Conservation (phyloP, 2,329 filamentous ascomycete species). For the Chalaropsis thielavioides region DNA sequence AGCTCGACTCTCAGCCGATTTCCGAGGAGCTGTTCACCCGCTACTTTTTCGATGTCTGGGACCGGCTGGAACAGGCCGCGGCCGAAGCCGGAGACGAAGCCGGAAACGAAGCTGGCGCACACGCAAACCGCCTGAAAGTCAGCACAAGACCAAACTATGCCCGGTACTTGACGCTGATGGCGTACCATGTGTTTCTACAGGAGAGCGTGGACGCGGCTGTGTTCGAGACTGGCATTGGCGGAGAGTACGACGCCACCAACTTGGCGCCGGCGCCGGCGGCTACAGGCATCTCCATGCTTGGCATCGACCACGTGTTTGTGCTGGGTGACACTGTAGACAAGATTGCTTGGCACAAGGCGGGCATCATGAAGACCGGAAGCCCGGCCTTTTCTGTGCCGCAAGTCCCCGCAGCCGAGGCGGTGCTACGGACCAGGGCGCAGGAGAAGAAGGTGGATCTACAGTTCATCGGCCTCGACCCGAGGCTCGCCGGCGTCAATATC, state of each 20-base stretch:
- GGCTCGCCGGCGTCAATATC: constrained; percentile 34
- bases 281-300: constrained; percentile 49
- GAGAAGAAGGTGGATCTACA: constrained; percentile 37
- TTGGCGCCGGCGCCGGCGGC: constrained; percentile 43
- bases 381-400: constrained; percentile 46
- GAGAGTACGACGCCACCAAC: constrained; percentile 56
- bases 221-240: constrained; percentile 53
- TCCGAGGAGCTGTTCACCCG: constrained; percentile 43
- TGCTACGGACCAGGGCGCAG: constrained; percentile 35
- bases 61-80: constrained; percentile 32
- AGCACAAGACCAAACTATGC: constrained; percentile 40
- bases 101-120: not conserved
- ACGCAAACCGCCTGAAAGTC: not conserved
- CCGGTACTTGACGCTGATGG: constrained; percentile 50
- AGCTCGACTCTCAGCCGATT: constrained; percentile 44
- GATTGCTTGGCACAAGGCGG: constrained; percentile 63
- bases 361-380: constrained; percentile 49
- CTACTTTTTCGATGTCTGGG: constrained; percentile 57
- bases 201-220: constrained; percentile 49
- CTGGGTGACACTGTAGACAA: constrained; percentile 48
- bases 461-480: constrained; percentile 33
- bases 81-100: constrained; percentile 21
- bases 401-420: constrained; percentile 30
- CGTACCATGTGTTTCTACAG: constrained; percentile 50
- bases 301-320: constrained; percentile 51